Evolutionary conservation across 345 rosid genomes (phyloP), one percentile per base, ranked within the genome.

Genomic region (Corchorus olitorius): DNA sequence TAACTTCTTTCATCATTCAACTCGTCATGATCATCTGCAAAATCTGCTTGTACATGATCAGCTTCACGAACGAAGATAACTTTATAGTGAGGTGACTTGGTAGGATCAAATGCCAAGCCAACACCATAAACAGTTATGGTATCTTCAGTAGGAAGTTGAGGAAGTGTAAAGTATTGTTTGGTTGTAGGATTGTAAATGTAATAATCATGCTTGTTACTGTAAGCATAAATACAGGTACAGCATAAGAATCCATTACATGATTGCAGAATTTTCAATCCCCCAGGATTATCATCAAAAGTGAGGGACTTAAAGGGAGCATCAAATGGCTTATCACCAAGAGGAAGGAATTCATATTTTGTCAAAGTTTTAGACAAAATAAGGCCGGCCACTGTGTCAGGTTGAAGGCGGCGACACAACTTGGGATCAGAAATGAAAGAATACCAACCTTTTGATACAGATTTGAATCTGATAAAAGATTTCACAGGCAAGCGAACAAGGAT

Each of bases 401-500:
- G 35, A 15, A 63, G 5, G 9, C 20, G 22, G 46, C 46, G 2
- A 65, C 3, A 9, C 45, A 50, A 70, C 13, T 70, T 4, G 20
- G 61, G 5, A 7, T 72, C 73, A 1, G 83, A 54, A 39, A 85
- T 78, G 76, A 81, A 61, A 58, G 76, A 81, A 1, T 80, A 65
- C 83, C 80, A 79, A 17, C 59, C 50, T 19, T 83, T 79, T 2
- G 86, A 83, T 2, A 81, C 78, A 0, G 59, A 72, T 60, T 83
- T 86, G 78, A 86, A 83, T 64, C n/a, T 65, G 55, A 83, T 43
- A 27, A 85, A 54, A 10, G 83, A 79, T 72, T 70, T 77, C 65
- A 79, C 45, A 1, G 83, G 88, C 19, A 79, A 52, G 8, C 75
- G 37, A 68, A 77, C 33, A 63, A 83, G 78, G 61, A 81, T 79